phyloP scores from a whole-genome alignment of 345 rosid species.

The Populus ilicifolia region DNA sequence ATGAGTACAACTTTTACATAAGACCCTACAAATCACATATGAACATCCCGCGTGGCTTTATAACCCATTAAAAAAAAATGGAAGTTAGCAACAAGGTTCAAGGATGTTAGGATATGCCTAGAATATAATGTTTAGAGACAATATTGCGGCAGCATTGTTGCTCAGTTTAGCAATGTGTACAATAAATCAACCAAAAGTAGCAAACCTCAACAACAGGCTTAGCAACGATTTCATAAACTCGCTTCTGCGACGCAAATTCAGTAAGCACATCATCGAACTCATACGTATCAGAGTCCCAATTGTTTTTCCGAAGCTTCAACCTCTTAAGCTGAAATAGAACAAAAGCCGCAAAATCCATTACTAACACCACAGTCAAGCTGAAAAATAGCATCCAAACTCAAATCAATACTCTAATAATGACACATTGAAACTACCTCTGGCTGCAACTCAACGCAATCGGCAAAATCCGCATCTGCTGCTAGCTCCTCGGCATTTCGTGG shows the following conservation, averaged over 20 bases:
- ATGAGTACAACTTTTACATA: background rate
- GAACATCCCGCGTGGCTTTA: background rate
- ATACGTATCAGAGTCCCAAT: slow-evolving; percentile 33
- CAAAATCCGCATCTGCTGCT: slow-evolving; percentile 29
- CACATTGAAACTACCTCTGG: slow-evolving; percentile 18
- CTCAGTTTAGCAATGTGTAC: background rate
- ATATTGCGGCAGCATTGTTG: background rate
- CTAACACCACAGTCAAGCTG: background rate
- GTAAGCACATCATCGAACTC: slow-evolving; percentile 35
- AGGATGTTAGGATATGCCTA: background rate
- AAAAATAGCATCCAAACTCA: background rate
- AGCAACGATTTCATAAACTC: slow-evolving; percentile 34
- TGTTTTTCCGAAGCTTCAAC: slow-evolving; percentile 32
- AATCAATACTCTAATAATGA: background rate
- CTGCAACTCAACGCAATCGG: slow-evolving; percentile 30
- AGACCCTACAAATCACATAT: background rate
- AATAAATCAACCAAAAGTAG: slow-evolving; percentile 4
- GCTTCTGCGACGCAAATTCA: slow-evolving; percentile 39
- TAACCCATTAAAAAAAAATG: background rate
- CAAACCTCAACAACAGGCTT: slow-evolving; percentile 37
- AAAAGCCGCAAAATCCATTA: background rate
- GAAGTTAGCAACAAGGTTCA: background rate
- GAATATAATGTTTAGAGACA: background rate
- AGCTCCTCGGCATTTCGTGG: slow-evolving; percentile 27
- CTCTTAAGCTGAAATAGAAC: slow-evolving; percentile 20